These are phyloP conservation scores for Pilasporangium apinafurcum DNA, from an alignment of 352 stramenopile genomes.

Conservation along the genomic window DNA sequence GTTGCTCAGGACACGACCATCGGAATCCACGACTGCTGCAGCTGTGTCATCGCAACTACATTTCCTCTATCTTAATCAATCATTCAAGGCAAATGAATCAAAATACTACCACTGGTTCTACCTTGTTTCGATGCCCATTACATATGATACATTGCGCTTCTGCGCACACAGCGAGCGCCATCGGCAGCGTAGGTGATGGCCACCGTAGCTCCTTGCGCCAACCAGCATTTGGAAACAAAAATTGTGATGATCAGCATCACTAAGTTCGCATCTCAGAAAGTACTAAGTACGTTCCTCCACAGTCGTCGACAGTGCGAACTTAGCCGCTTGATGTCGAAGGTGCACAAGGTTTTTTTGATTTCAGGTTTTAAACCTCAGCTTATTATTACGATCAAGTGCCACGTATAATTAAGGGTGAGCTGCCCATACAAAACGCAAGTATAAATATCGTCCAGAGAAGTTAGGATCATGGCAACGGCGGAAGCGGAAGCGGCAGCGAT, in stretches of 20 bases:
- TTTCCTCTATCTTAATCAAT: background rate
- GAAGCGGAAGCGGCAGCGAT: constrained; percentile 56
- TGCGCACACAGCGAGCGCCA: background rate
- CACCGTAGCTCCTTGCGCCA: no score
- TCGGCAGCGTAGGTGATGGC: constrained; percentile 3
- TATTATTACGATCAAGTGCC: no score
- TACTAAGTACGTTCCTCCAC: no score
- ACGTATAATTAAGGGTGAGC: no score
- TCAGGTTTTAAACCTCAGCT: no score
- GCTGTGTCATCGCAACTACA: constrained; percentile 92
- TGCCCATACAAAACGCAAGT: no score
- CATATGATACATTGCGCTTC: constrained; percentile 38
- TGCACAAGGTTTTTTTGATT: background rate
- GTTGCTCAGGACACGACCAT: constrained; percentile 91
- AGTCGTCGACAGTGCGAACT: no score
- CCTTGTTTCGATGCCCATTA: constrained; percentile 94
- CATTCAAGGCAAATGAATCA: background rate
- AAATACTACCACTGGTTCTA: constrained; percentile 5
- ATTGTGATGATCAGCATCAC: background rate
- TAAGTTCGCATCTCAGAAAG: no score
- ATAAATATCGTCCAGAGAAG: no score
- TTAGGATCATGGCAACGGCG: constrained; percentile 20
- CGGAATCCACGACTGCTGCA: constrained; percentile 84
- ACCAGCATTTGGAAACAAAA: no score
- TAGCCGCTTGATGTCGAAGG: no score